Evolutionary conservation across 306 rosid genomes (phyloP).

Genomic region (Fragaria nilgerrensis): DNA sequence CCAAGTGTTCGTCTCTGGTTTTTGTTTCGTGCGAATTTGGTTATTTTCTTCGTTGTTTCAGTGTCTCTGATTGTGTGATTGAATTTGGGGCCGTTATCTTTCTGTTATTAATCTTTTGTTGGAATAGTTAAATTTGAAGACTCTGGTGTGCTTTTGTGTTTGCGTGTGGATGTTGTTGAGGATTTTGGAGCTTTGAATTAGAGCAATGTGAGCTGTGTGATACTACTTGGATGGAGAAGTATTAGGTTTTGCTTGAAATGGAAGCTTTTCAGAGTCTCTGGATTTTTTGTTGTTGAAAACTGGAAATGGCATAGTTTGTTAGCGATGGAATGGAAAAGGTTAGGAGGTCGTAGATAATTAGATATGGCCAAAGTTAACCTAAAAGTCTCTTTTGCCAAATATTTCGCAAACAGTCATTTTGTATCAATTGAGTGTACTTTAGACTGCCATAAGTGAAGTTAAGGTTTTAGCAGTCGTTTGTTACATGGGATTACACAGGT

Average conservation of each 20-base stretch:
- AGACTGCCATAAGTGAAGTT: not conserved
- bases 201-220: not conserved
- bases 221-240: not conserved
- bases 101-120: not conserved
- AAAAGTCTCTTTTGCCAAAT: not conserved
- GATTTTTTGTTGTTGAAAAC: not conserved
- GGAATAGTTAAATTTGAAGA: not conserved
- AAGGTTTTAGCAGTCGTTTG: not conserved
- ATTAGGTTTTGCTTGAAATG: not conserved
- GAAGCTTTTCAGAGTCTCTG: not conserved
- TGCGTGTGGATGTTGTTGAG: not conserved
- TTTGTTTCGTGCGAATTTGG: not conserved
- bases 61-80: not conserved
- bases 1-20: constrained; percentile 1
- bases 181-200: constrained; percentile 6
- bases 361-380: not conserved
- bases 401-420: not conserved
- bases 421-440: not conserved
- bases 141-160: not conserved
- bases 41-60: not conserved
- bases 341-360: not conserved
- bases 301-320: not conserved
- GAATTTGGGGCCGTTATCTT: not conserved
- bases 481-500: too few relatives aligned
- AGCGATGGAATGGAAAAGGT: not conserved